Conservation (phyloP, 495 filamentous ascomycete species). For the Xylaria cubensis region DNA sequence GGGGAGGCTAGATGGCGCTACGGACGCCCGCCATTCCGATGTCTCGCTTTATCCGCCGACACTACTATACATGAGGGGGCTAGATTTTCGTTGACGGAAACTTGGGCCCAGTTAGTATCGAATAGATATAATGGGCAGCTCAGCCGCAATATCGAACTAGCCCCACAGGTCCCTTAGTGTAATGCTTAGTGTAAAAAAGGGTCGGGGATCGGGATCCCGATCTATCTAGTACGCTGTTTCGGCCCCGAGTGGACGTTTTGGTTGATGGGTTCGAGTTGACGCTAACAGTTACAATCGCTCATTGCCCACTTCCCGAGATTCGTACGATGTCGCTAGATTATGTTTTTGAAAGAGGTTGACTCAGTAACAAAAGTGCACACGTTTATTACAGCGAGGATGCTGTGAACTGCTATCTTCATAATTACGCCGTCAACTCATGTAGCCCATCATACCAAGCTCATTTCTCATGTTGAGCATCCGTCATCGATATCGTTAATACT, state of each 20-base stretch:
- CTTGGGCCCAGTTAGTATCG: background rate
- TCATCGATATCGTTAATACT: slow-evolving; percentile 1
- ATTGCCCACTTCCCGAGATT: background rate
- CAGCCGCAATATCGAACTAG: background rate
- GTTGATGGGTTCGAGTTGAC: background rate
- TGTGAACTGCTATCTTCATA: background rate
- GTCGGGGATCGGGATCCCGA: background rate
- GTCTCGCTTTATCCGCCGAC: background rate
- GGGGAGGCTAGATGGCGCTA: background rate
- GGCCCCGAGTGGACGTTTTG: background rate
- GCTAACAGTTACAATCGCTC: background rate
- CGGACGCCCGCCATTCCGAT: background rate
- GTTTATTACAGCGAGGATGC: background rate
- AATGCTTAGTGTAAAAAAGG: background rate
- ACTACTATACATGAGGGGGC: background rate
- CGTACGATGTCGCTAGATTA: too few species aligned
- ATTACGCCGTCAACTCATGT: background rate
- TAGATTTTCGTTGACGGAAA: background rate
- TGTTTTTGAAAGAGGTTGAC: background rate
- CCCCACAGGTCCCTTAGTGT: background rate
- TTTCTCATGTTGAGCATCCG: background rate
- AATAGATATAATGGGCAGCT: background rate
- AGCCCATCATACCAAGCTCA: background rate
- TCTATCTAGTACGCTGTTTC: background rate
- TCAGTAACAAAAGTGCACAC: background rate